Evolutionary conservation across 805 yeast genomes (phyloP), one percentile per base, ranked within the genome.

Genomic region (Wickerhamomyces pijperi): DNA sequence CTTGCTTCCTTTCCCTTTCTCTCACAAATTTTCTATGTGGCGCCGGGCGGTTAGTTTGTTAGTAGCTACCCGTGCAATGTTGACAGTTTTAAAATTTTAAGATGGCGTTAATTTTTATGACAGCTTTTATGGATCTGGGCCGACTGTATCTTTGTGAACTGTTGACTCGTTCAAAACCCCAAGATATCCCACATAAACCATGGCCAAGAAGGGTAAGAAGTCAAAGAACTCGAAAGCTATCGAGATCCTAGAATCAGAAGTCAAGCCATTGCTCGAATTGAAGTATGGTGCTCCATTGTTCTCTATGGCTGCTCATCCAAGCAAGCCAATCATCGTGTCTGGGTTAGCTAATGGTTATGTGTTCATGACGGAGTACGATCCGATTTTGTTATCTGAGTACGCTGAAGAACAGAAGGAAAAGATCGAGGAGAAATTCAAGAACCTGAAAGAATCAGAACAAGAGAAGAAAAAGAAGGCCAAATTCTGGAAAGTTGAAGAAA

Each of bases 271-370:
- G 9, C 38, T 62, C n/a, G 67, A 65, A 38, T 44, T 63, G 8
- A 46, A 52, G 32, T 67, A 61, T 42, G 58, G 63, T 0, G 84
- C 80, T 36, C 86, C 88, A 2, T 56, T 88, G n/a, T 87, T 88
- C 55, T 62, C 88, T 1, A 52, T 78, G 15, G 82, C 82, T 11
- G 78, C 86, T 19, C 95, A 88, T 54, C 97, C 97, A 0, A 60
- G 75, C 9, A 59, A 68, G 46, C 82, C 82, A 5, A 56, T 80
- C 4, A 51, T 84, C 13, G 70, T 76, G 0, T 63, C 78, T 11
- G 97, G 96, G 0, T 63, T 82, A n/a, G 92, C 85, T 0, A 75
- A 85, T 2, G 97, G 97, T 2, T 78, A 78, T 50, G 72, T 87
- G 0, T 71, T 65, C 44, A 68, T 86, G 41, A 64, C 74, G 38